Base-by-base conservation (phyloP, 1,139 yeast species). In the Candida sp. region DNA sequence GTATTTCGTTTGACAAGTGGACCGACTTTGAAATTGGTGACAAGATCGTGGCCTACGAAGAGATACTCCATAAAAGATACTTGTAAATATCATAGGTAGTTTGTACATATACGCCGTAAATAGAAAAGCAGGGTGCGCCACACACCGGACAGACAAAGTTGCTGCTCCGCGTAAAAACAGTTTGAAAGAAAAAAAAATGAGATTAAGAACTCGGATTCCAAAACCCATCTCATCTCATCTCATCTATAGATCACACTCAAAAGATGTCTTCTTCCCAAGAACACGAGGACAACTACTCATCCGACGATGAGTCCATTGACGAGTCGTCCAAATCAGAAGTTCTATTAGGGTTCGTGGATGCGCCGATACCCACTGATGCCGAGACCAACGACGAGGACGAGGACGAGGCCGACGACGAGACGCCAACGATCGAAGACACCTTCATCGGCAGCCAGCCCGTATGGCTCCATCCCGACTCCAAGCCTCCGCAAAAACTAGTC, bases 371-470 rank as follows among this genome's bases (percentile, higher is more conserved):
- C 26, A 31, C 25, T 25, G 11, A 42, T 31, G 30, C 22, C 3
- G 37, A n/a, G n/a, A n/a, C n/a, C n/a, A n/a, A n/a, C n/a, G n/a
- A n/a, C n/a, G n/a, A 32, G 63, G n/a, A 27, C 12, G 30, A 40
- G 9, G 49, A 78, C 12, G 44, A 44, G 3, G 49, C 49, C 3
- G 60, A 60, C 8, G 74, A 66, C 33, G 70, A 67, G 9, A 85
- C 68, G 23, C 81, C 90, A 17, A 77, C 84, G 0, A 65, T 84
- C 3, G 91, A 86, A 56, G 97, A 90, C 61, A 83, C 94, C 1
- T 86, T 89, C 58, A 77, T 91, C 37, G 98, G 98, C 0, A 94
- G 96, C 0, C 74, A 78, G 50, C 96, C 96, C 4, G 63, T 80
- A 2, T 84, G 75, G 77, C 69, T 88, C 43, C 80, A 81, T 53